phyloP scores from a whole-genome alignment of 2,329 filamentous ascomycete genomes.

The Hymenoscyphus occultus region DNA sequence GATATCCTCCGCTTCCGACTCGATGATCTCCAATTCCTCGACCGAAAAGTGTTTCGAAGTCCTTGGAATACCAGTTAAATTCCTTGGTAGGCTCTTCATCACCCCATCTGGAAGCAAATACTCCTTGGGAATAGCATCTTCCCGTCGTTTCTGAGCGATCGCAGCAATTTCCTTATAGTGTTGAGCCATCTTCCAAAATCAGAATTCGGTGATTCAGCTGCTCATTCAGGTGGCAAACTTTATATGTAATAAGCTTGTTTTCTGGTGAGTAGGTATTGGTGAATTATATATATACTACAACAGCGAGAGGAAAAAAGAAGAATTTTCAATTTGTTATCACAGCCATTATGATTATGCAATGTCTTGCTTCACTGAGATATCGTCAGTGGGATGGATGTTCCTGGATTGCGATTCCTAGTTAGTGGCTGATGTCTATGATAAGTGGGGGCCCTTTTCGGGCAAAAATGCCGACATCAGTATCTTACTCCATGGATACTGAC shows the following conservation, averaged over 20 bases:
- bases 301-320: background rate
- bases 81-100: constrained; percentile 26
- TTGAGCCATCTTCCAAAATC: constrained; percentile 30
- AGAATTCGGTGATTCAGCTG: background rate
- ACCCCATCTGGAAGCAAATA: constrained; percentile 30
- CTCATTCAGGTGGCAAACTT: background rate
- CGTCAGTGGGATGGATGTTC: background rate
- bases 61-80: constrained; percentile 29
- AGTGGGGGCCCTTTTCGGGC: background rate
- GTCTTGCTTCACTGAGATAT: background rate
- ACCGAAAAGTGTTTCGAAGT: constrained; percentile 33
- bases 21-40: constrained; percentile 50
- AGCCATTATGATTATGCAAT: background rate
- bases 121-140: constrained; percentile 34
- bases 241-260: background rate
- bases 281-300: background rate
- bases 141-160: constrained; percentile 37
- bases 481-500: background rate
- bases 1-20: constrained; percentile 37
- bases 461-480: background rate
- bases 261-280: background rate
- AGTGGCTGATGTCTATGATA: background rate
- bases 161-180: constrained; percentile 40
- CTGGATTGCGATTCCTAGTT: background rate
- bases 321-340: background rate